Evolutionary conservation across 2,329 filamentous ascomycete genomes (phyloP).

Genomic region (Aspergillus sp.): DNA sequence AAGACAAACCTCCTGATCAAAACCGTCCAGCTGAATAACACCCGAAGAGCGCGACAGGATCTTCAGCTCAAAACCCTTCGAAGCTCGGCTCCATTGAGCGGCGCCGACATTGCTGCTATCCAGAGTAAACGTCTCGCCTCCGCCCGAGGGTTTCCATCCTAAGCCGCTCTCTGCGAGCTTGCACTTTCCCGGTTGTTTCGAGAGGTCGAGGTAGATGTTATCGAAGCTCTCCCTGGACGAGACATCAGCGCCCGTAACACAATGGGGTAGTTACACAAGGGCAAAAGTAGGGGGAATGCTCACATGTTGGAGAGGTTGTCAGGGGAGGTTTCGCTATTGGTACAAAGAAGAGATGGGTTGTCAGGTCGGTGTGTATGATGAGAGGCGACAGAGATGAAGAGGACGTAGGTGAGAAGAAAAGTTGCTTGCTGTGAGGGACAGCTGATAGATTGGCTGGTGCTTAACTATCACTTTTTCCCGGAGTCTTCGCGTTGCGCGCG

Average conservation of each 20-base stretch:
- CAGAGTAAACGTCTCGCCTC: slow-evolving; percentile 90
- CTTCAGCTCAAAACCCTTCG: slow-evolving; percentile 91
- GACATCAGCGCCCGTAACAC: slow-evolving; percentile 11
- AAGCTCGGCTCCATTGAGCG: slow-evolving; percentile 92
- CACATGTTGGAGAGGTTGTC: slow-evolving; percentile 36
- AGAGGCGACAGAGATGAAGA: slow-evolving; percentile 1
- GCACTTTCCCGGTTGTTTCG: slow-evolving; percentile 88
- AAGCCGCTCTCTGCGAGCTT: slow-evolving; percentile 91
- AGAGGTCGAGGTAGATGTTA: slow-evolving; percentile 93
- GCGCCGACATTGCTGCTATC: slow-evolving; percentile 80
- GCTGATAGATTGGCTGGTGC: slow-evolving; percentile 8
- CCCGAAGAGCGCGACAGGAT: slow-evolving; percentile 80
- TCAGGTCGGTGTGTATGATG: not conserved
- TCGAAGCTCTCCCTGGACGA: slow-evolving; percentile 81
- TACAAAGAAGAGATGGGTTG: not conserved
- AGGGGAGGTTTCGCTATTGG: not conserved
- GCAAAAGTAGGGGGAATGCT: slow-evolving; percentile 12
- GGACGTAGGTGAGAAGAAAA: not conserved
- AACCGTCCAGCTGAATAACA: slow-evolving; percentile 91
- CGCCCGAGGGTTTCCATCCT: slow-evolving; percentile 87
- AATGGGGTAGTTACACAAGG: not conserved
- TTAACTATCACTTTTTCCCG: slow-evolving; percentile 21
- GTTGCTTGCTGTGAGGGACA: not conserved
- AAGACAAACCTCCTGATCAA: slow-evolving; percentile 70
- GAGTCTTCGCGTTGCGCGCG: slow-evolving; percentile 26